Conservation (phyloP, 495 filamentous ascomycete species). For the Aspergillus bridgeri region DNA sequence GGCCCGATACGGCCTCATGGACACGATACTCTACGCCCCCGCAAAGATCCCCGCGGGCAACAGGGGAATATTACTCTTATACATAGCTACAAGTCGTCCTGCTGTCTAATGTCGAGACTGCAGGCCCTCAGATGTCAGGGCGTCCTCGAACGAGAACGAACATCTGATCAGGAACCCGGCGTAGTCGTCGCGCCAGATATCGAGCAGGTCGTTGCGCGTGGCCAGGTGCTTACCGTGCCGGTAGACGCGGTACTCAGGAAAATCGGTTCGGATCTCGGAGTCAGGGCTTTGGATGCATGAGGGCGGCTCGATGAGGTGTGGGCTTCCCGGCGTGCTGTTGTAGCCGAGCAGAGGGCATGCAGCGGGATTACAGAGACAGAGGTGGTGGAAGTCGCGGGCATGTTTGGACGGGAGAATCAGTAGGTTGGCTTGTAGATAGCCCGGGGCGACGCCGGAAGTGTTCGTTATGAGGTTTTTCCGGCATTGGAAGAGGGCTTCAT, state of each 20-base stretch:
- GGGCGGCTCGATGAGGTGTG: slow-evolving; percentile 17
- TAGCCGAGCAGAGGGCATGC: slow-evolving; percentile 51
- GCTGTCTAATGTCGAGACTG: slow-evolving; percentile 40
- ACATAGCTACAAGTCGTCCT: slow-evolving; percentile 49
- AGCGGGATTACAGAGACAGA: slow-evolving; percentile 56
- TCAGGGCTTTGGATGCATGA: slow-evolving; percentile 26
- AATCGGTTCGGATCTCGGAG: slow-evolving; percentile 50
- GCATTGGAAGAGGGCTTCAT: neutral
- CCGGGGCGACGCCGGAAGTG: slow-evolving; percentile 50
- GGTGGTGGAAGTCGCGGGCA: slow-evolving; percentile 47
- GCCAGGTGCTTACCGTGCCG: slow-evolving; percentile 27
- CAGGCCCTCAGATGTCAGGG: slow-evolving; percentile 42
- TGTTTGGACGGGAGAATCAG: slow-evolving; percentile 50
- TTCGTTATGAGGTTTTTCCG: slow-evolving; percentile 38
- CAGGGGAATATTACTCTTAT: slow-evolving; percentile 47
- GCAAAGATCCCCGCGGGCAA: slow-evolving; percentile 52
- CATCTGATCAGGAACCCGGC: slow-evolving; percentile 58
- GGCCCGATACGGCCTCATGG: slow-evolving; percentile 50
- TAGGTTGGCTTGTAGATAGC: slow-evolving; percentile 56
- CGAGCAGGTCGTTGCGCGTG: slow-evolving; percentile 31
- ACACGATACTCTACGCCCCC: slow-evolving; percentile 45
- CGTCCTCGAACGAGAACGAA: slow-evolving; percentile 53
- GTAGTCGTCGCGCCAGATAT: slow-evolving; percentile 48
- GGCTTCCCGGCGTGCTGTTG: slow-evolving; percentile 23
- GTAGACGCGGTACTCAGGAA: slow-evolving; percentile 54